Percentiles rank a stretch among this genome's conserved stretches.
These are phyloP conservation scores for Xylaria longipes DNA, from an alignment of 495 filamentous ascomycete genomes.

Conservation along the genomic window DNA sequence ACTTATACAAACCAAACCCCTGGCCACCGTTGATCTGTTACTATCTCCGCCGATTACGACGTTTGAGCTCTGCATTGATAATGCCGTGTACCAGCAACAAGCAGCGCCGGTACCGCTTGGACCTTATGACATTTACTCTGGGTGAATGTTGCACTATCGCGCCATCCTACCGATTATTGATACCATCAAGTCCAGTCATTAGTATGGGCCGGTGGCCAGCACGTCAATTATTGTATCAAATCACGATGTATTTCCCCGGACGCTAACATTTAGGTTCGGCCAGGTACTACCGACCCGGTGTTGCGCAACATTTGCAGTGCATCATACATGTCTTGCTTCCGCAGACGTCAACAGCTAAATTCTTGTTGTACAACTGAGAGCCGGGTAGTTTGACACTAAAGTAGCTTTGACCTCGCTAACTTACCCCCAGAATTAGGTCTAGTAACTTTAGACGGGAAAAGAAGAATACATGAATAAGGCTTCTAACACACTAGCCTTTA, in stretches of 20 bases:
- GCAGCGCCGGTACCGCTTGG: constrained; percentile 27
- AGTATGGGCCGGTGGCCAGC: constrained; percentile 7
- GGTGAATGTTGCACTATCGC: constrained; percentile 33
- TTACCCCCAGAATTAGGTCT: not conserved
- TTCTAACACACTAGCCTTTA: constrained; percentile 5
- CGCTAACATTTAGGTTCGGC: not conserved
- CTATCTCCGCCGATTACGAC: constrained; percentile 20
- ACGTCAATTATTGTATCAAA: constrained; percentile 7
- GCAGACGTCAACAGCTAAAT: constrained; percentile 4
- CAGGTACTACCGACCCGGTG: not conserved
- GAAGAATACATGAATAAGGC: not conserved
- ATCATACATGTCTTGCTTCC: constrained; percentile 5
- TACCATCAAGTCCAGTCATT: constrained; percentile 32
- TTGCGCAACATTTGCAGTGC: not conserved
- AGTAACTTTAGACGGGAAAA: not conserved
- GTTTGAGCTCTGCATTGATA: constrained; percentile 25
- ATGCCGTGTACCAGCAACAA: constrained; percentile 25
- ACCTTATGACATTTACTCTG: not conserved
- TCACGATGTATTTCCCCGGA: constrained; percentile 6
- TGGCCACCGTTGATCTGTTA: constrained; percentile 6
- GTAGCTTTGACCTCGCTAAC: constrained; percentile 8
- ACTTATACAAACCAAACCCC: constrained; percentile 14
- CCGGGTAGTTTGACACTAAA: not conserved
- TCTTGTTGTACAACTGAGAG: not conserved
- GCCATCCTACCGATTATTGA: constrained; percentile 40